Evolutionary conservation across 2,329 filamentous ascomycete species (phyloP), one percentile per base, ranked within the genome.

Genomic region (Verticillium longisporum): DNA sequence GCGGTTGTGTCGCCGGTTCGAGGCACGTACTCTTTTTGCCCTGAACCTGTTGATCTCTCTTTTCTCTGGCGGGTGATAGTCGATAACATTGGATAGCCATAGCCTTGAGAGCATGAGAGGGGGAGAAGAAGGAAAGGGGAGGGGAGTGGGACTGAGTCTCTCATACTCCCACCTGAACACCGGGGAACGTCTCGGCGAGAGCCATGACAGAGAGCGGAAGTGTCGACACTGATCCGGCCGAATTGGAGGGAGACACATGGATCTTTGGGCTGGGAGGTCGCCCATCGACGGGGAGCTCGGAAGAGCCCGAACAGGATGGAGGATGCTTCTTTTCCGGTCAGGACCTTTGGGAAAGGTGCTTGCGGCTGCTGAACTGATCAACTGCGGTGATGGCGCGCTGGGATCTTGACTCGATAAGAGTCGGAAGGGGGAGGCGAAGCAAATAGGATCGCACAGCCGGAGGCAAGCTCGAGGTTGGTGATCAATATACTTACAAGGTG

Each of bases 211-310:
- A 26, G 15, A 14, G 55, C 26, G 26, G 55, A 26, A 56, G 26
- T 14, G 18, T 33, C 26, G 26, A 26, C 26, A 26, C 26, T 56
- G 60, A 60, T 58, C 61, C 61, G 57, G 60, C 63, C 63, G 63
- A 64, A 64, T 64, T 36, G 59, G 59, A 60, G 37, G 41, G 61
- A 55, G 61, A 45, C 63, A 64, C 59, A 64, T 64, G 63, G 55
- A 61, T 10, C 45, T 26, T 50, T 21, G 45, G 18, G 15, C n/a
- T 50, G 45, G 14, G 45, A 11, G 45, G 21, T 50, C 45, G 18
- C 21, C 45, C 45, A 10, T 36, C 34, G n/a, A 18, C n/a, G 15
- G 45, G 45, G 45, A 50, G 45, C 45, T 50, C 18, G n/a, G 45
- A 50, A 50, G 45, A 50, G 45, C n/a, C 45, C 45, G 45, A 26